Base-by-base conservation (phyloP, 2,329 filamentous ascomycete species). In the Colletotrichum sidae region DNA sequence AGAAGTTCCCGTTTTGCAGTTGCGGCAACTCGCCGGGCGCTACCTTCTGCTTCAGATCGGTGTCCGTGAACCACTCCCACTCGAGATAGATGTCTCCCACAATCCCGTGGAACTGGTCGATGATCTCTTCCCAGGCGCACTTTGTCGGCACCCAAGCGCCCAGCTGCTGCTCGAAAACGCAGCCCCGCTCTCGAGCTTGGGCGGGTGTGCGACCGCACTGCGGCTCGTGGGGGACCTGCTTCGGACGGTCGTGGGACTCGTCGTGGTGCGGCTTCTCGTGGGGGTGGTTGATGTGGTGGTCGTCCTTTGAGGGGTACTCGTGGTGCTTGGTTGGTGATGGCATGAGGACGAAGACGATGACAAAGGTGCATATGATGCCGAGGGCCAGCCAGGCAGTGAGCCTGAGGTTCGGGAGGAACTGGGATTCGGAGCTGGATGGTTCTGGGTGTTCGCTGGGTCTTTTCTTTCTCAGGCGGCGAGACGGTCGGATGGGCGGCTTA, bases 1-100 rank as follows among this genome's bases (percentile, higher is more conserved):
- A 49, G 33, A 47, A 56, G 42, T 49, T 47, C 33, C 54, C 54
- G 8, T 25, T 41, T 34, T 49, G 54, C 9, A 56, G 35, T 9
- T 47, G 53, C 5, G 53, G 8, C 9, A 55, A 1, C 17, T 55
- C 53, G 13, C 10, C 33, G 8, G n/a, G 17, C n/a, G 39, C 6
- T 39, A 55, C 53, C 53, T 55, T 41, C 33, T 34, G 42, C 41
- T 25, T 55, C 13, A 46, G 42, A 33, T 37, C 34, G n/a, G 10
- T n/a, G 35, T 55, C 53, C 25, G 37, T 15, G 33, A 55, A 55
- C 53, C 53, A 55, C 17, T 15, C 37, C 53, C 53, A 55, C 42
- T 55, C 53, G 2, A 45, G 15, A 8, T 55, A 41, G 15, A 55
- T 55, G 17, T 56, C 54, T 8, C 54, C 54, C 4, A 25, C 44